Percentiles rank a stretch among this genome's conserved stretches.
These are phyloP conservation scores for Vicia sativa DNA, from an alignment of 306 rosid species.

Conservation along the genomic window DNA sequence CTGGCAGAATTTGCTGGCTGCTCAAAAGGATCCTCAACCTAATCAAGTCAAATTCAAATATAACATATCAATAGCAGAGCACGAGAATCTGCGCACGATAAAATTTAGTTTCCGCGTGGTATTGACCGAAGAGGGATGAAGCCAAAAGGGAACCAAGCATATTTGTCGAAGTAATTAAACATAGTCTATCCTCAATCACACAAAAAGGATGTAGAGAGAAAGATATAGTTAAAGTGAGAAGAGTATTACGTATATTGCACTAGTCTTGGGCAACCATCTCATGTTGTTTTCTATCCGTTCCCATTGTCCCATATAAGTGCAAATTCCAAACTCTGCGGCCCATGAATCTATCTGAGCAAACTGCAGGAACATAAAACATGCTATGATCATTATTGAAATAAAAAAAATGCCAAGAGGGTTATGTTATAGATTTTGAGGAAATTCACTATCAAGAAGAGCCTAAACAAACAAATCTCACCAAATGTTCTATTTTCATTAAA, in stretches of 20 bases:
- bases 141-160: conserved; percentile 15
- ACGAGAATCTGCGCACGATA: conserved; percentile 13
- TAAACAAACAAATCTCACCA: neutral
- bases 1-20: conserved; percentile 76
- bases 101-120: conserved; percentile 5
- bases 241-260: conserved; percentile 66
- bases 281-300: conserved; percentile 57
- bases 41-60: conserved; percentile 37
- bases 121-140: conserved; percentile 2
- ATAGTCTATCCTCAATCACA: conserved; percentile 12
- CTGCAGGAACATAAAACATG: conserved; percentile 52
- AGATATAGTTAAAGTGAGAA: conserved; percentile 27
- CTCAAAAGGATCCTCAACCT: conserved; percentile 96
- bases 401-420: conserved; percentile 13
- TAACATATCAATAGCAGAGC: conserved; percentile 39
- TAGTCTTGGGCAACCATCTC: conserved; percentile 83
- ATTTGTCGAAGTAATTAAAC: conserved; percentile 25
- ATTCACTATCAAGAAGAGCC: conserved; percentile 23
- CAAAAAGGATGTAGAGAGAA: conserved; percentile 3
- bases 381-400: neutral
- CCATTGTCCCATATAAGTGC: conserved; percentile 71
- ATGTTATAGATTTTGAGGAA: conserved; percentile 17
- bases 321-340: conserved; percentile 63
- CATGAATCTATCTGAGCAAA: conserved; percentile 53
- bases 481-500: conserved; percentile 3